phyloP scores from a whole-genome alignment of 2,329 filamentous ascomycete genomes.

The Pseudogymnoascus sp. region DNA sequence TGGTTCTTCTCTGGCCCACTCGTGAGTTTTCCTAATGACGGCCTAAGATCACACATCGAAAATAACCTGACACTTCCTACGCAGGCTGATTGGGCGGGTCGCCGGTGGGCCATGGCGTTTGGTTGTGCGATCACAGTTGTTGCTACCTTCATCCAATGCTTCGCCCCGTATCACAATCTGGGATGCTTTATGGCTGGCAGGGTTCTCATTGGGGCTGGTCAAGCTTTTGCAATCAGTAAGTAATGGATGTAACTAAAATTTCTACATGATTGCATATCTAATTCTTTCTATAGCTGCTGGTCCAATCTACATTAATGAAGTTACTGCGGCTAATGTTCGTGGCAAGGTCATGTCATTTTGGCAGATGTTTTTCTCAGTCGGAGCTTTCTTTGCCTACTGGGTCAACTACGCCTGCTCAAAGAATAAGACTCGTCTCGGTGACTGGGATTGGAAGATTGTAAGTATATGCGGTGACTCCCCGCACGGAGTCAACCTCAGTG shows the following conservation, averaged over 20 bases:
- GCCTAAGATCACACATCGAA: background rate
- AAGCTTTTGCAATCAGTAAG: conserved; percentile 51
- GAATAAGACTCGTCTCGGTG: conserved; percentile 47
- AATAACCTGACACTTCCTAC: background rate
- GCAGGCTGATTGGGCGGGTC: conserved; percentile 49
- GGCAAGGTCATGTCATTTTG: conserved; percentile 62
- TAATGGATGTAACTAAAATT: background rate
- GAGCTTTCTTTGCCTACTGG: conserved; percentile 58
- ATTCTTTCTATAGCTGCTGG: conserved; percentile 42
- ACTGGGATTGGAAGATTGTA: conserved; percentile 67
- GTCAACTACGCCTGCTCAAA: conserved; percentile 57
- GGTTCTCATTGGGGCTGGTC: conserved; percentile 60
- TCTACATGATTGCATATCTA: background rate
- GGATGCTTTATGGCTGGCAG: conserved; percentile 61
- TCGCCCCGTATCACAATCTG: conserved; percentile 51
- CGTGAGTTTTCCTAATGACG: background rate
- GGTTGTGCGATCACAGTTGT: conserved; percentile 59
- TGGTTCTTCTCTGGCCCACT: background rate
- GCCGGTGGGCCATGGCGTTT: conserved; percentile 55
- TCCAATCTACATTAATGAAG: conserved; percentile 62
- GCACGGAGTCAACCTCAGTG: background rate
- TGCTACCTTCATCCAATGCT: conserved; percentile 61
- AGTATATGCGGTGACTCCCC: conserved; percentile 46
- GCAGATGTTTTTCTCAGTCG: conserved; percentile 60
- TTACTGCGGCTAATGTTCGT: conserved; percentile 55